Evolutionary conservation across 2,329 filamentous ascomycete genomes (phyloP).

Genomic region (Aspergillus sp.): DNA sequence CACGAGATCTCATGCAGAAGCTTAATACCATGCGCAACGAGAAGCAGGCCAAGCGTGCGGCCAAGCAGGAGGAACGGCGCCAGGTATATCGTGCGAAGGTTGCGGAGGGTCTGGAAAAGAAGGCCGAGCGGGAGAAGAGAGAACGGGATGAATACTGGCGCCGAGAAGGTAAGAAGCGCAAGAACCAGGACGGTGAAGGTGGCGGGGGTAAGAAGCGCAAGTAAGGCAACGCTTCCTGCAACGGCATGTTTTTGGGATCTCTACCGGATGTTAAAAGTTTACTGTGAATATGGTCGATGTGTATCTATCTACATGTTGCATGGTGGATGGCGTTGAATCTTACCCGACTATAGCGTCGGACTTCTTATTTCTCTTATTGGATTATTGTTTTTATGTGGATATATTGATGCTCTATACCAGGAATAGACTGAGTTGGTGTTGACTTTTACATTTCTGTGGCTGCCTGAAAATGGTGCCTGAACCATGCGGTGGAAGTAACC

Average conservation of each 20-base stretch:
- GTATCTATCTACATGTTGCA: slow-evolving; percentile 25
- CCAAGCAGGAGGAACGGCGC: slow-evolving; percentile 85
- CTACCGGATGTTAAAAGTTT: slow-evolving; percentile 25
- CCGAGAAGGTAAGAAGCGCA: slow-evolving; percentile 81
- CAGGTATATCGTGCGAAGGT: slow-evolving; percentile 81
- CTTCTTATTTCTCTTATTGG: background rate
- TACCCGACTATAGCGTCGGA: slow-evolving; percentile 12
- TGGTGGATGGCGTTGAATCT: slow-evolving; percentile 27
- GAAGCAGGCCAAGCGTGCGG: slow-evolving; percentile 77
- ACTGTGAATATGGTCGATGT: slow-evolving; percentile 18
- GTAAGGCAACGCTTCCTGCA: slow-evolving; percentile 27
- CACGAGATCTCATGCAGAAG: slow-evolving; percentile 87
- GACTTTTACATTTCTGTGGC: background rate
- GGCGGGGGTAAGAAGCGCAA: slow-evolving; percentile 51
- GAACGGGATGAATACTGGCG: slow-evolving; percentile 93
- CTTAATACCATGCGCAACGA: slow-evolving; percentile 88
- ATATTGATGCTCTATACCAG: slow-evolving; percentile 11
- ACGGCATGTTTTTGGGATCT: slow-evolving; percentile 26
- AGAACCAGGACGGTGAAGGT: slow-evolving; percentile 56
- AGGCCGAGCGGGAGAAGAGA: slow-evolving; percentile 80
- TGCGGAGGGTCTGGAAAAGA: slow-evolving; percentile 79
- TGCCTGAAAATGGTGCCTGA: slow-evolving; percentile 1
- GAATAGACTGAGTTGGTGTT: slow-evolving; percentile 8
- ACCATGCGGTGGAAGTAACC: background rate
- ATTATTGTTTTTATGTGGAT: background rate